Evolutionary conservation across 164 flowering plant genomes (phyloP), one percentile per base, ranked within the genome.

Genomic region (Chimonanthus salicifolius): DNA sequence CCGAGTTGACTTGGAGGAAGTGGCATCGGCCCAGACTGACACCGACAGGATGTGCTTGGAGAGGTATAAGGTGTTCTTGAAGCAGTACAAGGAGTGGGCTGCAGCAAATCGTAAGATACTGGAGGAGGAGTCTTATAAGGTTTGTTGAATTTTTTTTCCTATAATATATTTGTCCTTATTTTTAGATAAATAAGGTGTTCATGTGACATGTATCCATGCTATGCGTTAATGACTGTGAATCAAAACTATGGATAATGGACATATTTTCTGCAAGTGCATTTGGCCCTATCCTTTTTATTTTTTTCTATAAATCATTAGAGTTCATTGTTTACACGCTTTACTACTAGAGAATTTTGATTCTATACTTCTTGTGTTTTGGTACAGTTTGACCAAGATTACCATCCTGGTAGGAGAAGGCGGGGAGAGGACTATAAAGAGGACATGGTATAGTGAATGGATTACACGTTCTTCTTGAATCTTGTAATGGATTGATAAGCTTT

Each of bases 111-210:
- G 86, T 83, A 97, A 95, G 73, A 78, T 83, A 70, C 80, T 95
- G 85, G 99, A 93, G 75, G 86, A 91, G 64, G 99, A 95, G 75
- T 88, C 99, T 71, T 93, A 89, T 74, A 79, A 90, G 99, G 99
- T 90, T 54, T 54, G 60, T 54, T 54, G n/a, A 13, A 54, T 54
- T 54, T 16, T 13, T 54, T 54, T 54, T 54, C 16, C 60, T 3
- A 54, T 54, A 54, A 5, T 54, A 0, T n/a, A 13, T 54, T 54
- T 54, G 11, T 54, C 60, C 5, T 54, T 54, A 54, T 54, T 54
- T 54, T 54, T 54, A 33, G 33, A 33, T 33, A 33, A 33, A 33
- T 33, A 33, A 33, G 1, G 33, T 33, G 33, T 33, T 33, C 33
- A 33, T 33, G 33, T 33, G 33, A 33, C 33, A 33, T 33, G 33